Conservation (phyloP, 495 filamentous ascomycete species). For the Letharia lupina region DNA sequence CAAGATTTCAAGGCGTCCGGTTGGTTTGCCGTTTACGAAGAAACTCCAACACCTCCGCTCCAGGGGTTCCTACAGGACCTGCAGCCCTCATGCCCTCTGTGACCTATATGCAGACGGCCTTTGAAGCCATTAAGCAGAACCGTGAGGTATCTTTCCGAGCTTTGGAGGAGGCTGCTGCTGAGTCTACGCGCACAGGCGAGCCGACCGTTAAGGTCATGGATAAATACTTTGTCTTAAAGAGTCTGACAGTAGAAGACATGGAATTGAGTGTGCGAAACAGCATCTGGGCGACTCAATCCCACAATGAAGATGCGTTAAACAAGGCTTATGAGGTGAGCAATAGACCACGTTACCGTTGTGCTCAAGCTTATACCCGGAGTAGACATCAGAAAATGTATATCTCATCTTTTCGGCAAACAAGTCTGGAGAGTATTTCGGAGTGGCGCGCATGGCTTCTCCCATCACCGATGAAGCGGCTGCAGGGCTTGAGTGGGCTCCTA, state of each 20-base stretch:
- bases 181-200: slow-evolving; percentile 21
- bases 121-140: slow-evolving; percentile 22
- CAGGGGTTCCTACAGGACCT: slow-evolving; percentile 48
- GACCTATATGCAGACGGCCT: slow-evolving; percentile 24
- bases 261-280: slow-evolving; percentile 81
- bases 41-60: slow-evolving; percentile 40
- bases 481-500: slow-evolving; percentile 53
- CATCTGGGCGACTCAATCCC: slow-evolving; percentile 90
- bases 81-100: slow-evolving; percentile 31
- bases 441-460: slow-evolving; percentile 81
- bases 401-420: slow-evolving; percentile 97
- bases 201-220: slow-evolving; percentile 40
- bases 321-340: slow-evolving; percentile 69
- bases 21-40: slow-evolving; percentile 88
- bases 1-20: slow-evolving; percentile 75
- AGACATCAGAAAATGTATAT: slow-evolving; percentile 84
- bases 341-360: not conserved
- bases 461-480: slow-evolving; percentile 69
- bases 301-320: slow-evolving; percentile 82
- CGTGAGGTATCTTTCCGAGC: slow-evolving; percentile 25
- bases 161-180: slow-evolving; percentile 21
- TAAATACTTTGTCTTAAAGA: slow-evolving; percentile 89
- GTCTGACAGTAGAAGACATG: slow-evolving; percentile 87
- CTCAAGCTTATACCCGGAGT: slow-evolving; percentile 15
- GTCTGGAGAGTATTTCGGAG: slow-evolving; percentile 95